Evolutionary conservation across 2,329 filamentous ascomycete genomes (phyloP), one percentile per base, ranked within the genome.

Genomic region (Leptoxyphium fumago): DNA sequence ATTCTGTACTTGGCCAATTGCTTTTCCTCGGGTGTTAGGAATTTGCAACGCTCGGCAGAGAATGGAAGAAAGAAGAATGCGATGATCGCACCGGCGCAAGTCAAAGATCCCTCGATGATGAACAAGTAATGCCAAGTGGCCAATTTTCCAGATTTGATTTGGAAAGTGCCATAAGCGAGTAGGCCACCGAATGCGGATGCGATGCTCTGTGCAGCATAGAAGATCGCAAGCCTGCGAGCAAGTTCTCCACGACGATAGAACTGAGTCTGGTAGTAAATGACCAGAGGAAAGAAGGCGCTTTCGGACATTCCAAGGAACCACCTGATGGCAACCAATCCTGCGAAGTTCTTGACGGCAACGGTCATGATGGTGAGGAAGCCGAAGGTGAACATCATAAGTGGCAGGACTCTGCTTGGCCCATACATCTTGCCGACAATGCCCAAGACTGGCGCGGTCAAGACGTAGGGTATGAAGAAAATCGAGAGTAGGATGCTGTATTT

Each of bases 401-500:
- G 78, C 8, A 86, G 64, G 9, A 81, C 76, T 14, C 72, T 67
- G 45, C 74, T 70, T 0, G 80, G 76, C 0, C 79, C 78, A 54
- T 71, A 81, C 47, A 74, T 78, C 64, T 83, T 85, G 43, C 80
- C 80, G 4, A 82, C 56, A 64, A 85, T 79, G 10, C 67, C 70
- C 34, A 84, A 61, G 1, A 78, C 75, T 0, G 78, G 79, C 1
- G 78, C 80, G 43, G 78, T 81, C 2, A 86, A 56, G 30, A 84
- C 80, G 57, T 82, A 85, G 0, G 82, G 82, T 6, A 86, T 69
- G 61, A 82, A 87, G 67, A 87, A 87, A 50, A 87, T 77, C 42
- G 71, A 73, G 30, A 85, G 61, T 40, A 84, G 72, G 26, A 77
- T 70, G 56, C 84, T 84, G 64, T 85, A 84, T 29, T 56, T 84